Conservation (phyloP, 345 rosid genomes). For the Eutrema yunnanense region DNA sequence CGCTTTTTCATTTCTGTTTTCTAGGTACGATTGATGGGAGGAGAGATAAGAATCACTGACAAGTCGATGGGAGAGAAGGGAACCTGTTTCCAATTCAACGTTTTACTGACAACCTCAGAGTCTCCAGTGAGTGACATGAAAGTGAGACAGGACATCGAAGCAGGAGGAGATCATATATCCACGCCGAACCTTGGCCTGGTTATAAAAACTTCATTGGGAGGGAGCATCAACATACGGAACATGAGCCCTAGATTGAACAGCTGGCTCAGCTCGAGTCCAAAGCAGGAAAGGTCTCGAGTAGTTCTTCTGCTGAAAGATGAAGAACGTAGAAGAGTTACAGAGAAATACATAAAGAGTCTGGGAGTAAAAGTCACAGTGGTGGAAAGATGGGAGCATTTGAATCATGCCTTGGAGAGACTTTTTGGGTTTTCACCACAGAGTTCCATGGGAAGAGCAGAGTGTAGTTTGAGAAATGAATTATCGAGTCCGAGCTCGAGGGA, state of each 20-base stretch:
- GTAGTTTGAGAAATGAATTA: slow-evolving; percentile 19
- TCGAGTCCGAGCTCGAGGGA: slow-evolving; percentile 33
- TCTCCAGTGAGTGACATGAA: neutral
- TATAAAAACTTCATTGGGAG: slow-evolving; percentile 7
- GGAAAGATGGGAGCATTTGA: slow-evolving; percentile 37
- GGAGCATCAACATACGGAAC: slow-evolving; percentile 16
- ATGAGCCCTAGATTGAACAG: slow-evolving; percentile 34
- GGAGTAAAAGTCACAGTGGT: slow-evolving; percentile 46
- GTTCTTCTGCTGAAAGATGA: slow-evolving; percentile 46
- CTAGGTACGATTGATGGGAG: slow-evolving; percentile 78
- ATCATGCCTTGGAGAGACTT: slow-evolving; percentile 24
- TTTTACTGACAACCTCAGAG: slow-evolving; percentile 25
- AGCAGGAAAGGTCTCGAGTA: slow-evolving; percentile 44
- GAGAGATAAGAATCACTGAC: slow-evolving; percentile 58
- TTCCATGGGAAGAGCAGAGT: slow-evolving; percentile 24
- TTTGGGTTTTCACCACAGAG: slow-evolving; percentile 27
- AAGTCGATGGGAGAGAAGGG: slow-evolving; percentile 53
- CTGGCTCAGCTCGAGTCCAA: slow-evolving; percentile 34
- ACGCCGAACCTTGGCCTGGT: slow-evolving; percentile 14
- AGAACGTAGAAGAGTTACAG: slow-evolving; percentile 40
- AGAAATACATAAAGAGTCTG: slow-evolving; percentile 39
- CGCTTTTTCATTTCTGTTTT: neutral
- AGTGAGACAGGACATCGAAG: slow-evolving; percentile 20
- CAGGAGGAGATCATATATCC: slow-evolving; percentile 11
- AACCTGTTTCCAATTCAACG: slow-evolving; percentile 69